Base-by-base conservation (phyloP, 495 filamentous ascomycete genomes). In the Jackrogersella minutella region DNA sequence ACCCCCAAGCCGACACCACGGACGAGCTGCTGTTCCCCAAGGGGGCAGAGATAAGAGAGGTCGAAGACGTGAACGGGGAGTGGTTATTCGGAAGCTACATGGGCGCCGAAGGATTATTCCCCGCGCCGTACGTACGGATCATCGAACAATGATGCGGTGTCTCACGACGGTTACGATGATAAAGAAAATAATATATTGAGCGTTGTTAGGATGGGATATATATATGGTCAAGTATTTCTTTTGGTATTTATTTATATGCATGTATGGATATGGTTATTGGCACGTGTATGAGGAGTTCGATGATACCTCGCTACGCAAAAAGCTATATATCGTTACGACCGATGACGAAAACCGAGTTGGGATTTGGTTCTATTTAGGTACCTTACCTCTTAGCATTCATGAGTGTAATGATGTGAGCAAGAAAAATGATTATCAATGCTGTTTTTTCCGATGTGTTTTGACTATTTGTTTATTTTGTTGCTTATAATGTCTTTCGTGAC, bases 1-100 rank as follows among this genome's bases (percentile, higher is more conserved):
- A 88, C 69, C 92, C 91, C 6, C 83, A 83, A 5, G 72, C 71
- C 0, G 86, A 80, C 5, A 75, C 73, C 5, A 75, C 78, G 30
- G 90, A 96, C 74, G 93, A 97, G 80, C 73, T 97, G 52, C 78
- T 85, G 67, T 97, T 97, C 69, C 93, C 93, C 2, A 88, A 86
- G 57, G 88, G 89, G 4, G 92, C 93, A 0, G 91, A 94, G 76
- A 84, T 97, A 9, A 80, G 82, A 2, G 93, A 97, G 80, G 86
- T 87, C 31, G 86, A 91, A 76, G 88, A 91, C 74, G 85, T 93
- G 41, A 96, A 95, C 76, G 91, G 87, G 36, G 92, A 96, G 74
- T 97, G 92, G 92, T 91, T 81, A 56, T 87, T 86, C 79, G 93
- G 93, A 0, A 85, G 81, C 31, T 97, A 96, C 81, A 88, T 90